Percentiles rank a stretch among this genome's conserved stretches.
Conservation (phyloP, 179 eudicot genomes). For the Amaranthus tricolor region DNA sequence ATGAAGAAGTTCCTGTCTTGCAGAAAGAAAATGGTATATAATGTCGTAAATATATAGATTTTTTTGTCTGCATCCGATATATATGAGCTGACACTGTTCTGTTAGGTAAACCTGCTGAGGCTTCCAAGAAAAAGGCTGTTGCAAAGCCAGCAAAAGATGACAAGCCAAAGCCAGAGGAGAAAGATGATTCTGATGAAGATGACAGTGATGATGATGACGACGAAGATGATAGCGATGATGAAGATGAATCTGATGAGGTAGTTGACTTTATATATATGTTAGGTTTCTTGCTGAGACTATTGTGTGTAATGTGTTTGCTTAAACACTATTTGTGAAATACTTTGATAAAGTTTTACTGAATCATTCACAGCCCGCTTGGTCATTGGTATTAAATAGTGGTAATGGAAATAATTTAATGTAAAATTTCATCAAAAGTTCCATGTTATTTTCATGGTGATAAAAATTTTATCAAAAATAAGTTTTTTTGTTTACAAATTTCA, state of each 20-base stretch:
- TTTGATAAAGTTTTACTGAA: neutral
- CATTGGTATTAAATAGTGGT: too few species aligned
- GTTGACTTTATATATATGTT: neutral
- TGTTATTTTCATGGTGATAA: too few species aligned
- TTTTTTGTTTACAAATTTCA: too few species aligned
- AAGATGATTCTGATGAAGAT: constrained; percentile 21
- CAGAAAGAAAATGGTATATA: constrained; percentile 24
- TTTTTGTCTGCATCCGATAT: neutral
- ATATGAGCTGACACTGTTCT: neutral
- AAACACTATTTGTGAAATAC: neutral
- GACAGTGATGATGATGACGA: constrained; percentile 21
- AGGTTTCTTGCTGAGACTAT: neutral
- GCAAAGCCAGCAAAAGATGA: constrained; percentile 19
- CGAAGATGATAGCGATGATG: constrained; percentile 18
- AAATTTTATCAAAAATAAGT: too few species aligned
- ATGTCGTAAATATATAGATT: neutral
- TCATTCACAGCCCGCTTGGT: too few species aligned
- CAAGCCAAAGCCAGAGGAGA: constrained; percentile 19
- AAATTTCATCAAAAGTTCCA: too few species aligned
- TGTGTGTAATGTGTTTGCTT: neutral
- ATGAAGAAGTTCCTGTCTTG: constrained; percentile 19
- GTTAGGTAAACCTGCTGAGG: constrained; percentile 10
- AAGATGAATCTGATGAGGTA: constrained; percentile 31
- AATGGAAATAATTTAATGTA: too few species aligned
- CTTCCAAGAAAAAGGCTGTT: constrained; percentile 14